Conservation (phyloP, 148 eudicot genomes). For the Chenopodium suecicum region DNA sequence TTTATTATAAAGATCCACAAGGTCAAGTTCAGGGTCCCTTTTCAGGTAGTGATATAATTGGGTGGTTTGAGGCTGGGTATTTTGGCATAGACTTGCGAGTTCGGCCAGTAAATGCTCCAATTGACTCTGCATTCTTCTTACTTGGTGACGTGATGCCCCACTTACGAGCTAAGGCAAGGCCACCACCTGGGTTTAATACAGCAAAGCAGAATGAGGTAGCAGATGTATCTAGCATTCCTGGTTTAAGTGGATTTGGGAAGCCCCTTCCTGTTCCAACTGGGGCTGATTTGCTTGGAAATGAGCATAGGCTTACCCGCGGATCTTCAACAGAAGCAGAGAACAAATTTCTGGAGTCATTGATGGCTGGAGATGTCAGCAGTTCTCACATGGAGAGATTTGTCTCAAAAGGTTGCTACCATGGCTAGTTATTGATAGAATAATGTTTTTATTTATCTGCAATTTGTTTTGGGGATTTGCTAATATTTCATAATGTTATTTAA, state of each 20-base stretch:
- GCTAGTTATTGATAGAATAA: neutral
- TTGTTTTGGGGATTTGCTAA: neutral
- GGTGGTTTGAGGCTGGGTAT: constrained; percentile 98
- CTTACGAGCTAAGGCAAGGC: constrained; percentile 75
- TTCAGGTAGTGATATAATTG: constrained; percentile 81
- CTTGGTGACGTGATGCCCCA: constrained; percentile 99
- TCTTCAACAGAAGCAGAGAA: constrained; percentile 69
- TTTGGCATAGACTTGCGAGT: constrained; percentile 88
- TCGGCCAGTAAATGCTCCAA: constrained; percentile 67
- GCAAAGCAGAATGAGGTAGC: constrained; percentile 54
- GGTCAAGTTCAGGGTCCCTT: constrained; percentile 97
- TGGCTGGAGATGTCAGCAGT: constrained; percentile 53
- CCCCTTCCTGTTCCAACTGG: constrained; percentile 42
- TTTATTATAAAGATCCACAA: constrained; percentile 85
- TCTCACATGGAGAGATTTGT: constrained; percentile 57
- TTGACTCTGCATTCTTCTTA: constrained; percentile 53
- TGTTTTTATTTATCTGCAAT: constrained; percentile 5
- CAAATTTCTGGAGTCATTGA: constrained; percentile 82
- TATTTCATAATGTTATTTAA: neutral
- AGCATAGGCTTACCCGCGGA: constrained; percentile 46
- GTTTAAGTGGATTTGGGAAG: constrained; percentile 46
- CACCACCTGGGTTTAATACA: constrained; percentile 86
- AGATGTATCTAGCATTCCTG: constrained; percentile 45
- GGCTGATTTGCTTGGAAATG: constrained; percentile 42
- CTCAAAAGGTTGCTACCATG: constrained; percentile 54